A percentile compares a stretch with the other conserved stretches of the same genome.
phyloP scores from a whole-genome alignment of 495 filamentous ascomycete genomes.

The Apodospora peruviana region DNA sequence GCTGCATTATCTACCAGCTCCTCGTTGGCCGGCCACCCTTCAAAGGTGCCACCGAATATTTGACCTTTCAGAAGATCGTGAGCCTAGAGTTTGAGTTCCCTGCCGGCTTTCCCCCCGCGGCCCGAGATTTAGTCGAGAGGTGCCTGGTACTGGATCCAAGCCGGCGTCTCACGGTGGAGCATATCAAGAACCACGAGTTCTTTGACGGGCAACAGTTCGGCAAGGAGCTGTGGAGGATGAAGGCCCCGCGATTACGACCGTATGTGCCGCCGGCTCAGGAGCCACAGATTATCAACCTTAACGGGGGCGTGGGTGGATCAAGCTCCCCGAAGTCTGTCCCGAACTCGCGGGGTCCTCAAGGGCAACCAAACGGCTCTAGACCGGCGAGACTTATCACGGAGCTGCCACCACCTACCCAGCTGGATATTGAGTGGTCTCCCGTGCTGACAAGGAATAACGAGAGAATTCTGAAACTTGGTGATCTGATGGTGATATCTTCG shows the following conservation, averaged over 20 bases:
- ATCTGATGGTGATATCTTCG: slow-evolving; percentile 73
- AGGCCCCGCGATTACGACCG: slow-evolving; percentile 81
- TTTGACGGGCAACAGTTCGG: slow-evolving; percentile 91
- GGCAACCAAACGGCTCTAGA: slow-evolving; percentile 42
- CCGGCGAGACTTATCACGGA: slow-evolving; percentile 89
- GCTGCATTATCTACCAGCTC: slow-evolving; percentile 98
- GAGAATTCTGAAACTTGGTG: slow-evolving; percentile 89
- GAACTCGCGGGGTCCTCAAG: slow-evolving; percentile 38
- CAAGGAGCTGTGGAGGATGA: slow-evolving; percentile 79
- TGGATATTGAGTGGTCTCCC: slow-evolving; percentile 99
- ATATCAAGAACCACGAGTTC: slow-evolving; percentile 96
- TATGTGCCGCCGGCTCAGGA: slow-evolving; percentile 78
- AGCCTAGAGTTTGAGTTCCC: slow-evolving; percentile 91
- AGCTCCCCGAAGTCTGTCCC: slow-evolving; percentile 45
- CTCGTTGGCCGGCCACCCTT: slow-evolving; percentile 91
- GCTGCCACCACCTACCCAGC: slow-evolving; percentile 87
- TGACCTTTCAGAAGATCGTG: slow-evolving; percentile 98
- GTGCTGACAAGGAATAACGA: slow-evolving; percentile 88
- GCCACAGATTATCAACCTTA: slow-evolving; percentile 71
- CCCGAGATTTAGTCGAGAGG: slow-evolving; percentile 86
- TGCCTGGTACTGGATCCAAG: slow-evolving; percentile 87
- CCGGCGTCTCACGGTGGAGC: slow-evolving; percentile 83
- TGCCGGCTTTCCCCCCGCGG: slow-evolving; percentile 78
- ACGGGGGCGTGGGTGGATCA: slow-evolving; percentile 49
- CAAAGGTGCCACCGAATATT: slow-evolving; percentile 95